phyloP scores from a whole-genome alignment of 202 grass and related monocot genomes.

The Setaria italica region DNA sequence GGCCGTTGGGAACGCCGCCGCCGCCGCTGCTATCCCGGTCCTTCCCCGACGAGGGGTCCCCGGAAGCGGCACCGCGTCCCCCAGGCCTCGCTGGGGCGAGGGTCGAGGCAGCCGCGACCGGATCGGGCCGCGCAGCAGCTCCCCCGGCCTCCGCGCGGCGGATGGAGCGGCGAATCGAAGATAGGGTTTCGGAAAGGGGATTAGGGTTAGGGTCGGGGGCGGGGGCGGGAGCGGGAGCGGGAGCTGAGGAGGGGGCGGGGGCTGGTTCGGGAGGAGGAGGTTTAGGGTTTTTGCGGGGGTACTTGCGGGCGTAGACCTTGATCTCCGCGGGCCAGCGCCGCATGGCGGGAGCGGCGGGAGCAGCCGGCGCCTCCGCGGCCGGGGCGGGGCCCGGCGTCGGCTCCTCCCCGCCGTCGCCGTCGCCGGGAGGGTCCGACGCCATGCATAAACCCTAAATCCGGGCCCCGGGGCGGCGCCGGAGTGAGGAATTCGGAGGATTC shows the following conservation, averaged over 20 bases:
- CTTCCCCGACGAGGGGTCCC: slow-evolving; percentile 50
- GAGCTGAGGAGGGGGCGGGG: background rate
- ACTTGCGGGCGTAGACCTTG: slow-evolving; percentile 89
- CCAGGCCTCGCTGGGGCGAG: background rate
- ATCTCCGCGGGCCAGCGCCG: slow-evolving; percentile 69
- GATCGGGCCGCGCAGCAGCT: slow-evolving; percentile 30
- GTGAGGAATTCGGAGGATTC: no score
- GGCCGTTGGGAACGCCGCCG: slow-evolving; percentile 53
- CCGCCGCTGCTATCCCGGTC: slow-evolving; percentile 27
- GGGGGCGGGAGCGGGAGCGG: background rate
- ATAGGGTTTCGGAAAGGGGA: slow-evolving; percentile 48
- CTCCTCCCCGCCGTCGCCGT: no score
- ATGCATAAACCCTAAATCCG: no score
- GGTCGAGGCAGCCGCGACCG: slow-evolving; percentile 4
- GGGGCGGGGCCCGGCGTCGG: background rate
- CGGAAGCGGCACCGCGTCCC: slow-evolving; percentile 32
- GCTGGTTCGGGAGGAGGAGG: slow-evolving; percentile 26
- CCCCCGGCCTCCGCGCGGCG: slow-evolving; percentile 32
- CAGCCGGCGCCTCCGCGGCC: background rate
- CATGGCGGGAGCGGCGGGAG: slow-evolving; percentile 37
- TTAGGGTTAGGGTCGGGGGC: slow-evolving; percentile 19
- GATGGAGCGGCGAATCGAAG: slow-evolving; percentile 43
- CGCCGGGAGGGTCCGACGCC: no score
- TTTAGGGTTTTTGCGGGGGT: slow-evolving; percentile 68
- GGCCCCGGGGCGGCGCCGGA: no score